These are phyloP conservation scores for Penstemon newberryi DNA, from an alignment of 257 asterid species.

Conservation along the genomic window DNA sequence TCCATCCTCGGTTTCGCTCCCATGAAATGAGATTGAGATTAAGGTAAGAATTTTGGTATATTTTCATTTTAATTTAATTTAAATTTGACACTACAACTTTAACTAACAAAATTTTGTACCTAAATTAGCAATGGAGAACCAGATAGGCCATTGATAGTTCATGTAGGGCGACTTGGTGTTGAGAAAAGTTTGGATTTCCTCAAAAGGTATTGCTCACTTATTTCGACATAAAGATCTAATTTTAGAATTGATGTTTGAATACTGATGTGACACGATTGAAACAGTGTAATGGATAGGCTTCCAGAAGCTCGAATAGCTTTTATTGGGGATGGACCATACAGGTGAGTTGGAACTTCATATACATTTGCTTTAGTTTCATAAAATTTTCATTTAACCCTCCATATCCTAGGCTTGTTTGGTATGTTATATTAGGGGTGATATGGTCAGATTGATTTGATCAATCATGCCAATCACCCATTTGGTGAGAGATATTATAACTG, in stretches of 20 bases:
- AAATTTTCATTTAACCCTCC: background rate
- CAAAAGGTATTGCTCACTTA: constrained; percentile 46
- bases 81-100: background rate
- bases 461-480: too few relatives aligned
- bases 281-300: constrained; percentile 87
- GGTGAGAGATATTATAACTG: too few relatives aligned
- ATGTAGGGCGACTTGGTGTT: constrained; percentile 89
- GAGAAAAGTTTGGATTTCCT: constrained; percentile 95
- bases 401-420: too few relatives aligned
- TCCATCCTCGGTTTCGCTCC: constrained; percentile 68
- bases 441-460: too few relatives aligned
- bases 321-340: constrained; percentile 92
- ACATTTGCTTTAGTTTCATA: background rate
- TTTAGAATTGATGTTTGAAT: background rate
- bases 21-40: constrained; percentile 74
- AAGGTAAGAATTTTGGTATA: constrained; percentile 42
- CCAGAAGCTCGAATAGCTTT: constrained; percentile 92
- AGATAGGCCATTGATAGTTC: constrained; percentile 80
- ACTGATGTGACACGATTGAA: constrained; percentile 27
- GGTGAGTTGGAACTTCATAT: constrained; percentile 42
- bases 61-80: background rate
- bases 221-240: background rate
- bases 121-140: constrained; percentile 78
- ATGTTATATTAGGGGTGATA: too few relatives aligned
- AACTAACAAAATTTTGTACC: constrained; percentile 22